Conservation (phyloP, 73 alveolate genomes). For the Tetrahymena borealis region DNA sequence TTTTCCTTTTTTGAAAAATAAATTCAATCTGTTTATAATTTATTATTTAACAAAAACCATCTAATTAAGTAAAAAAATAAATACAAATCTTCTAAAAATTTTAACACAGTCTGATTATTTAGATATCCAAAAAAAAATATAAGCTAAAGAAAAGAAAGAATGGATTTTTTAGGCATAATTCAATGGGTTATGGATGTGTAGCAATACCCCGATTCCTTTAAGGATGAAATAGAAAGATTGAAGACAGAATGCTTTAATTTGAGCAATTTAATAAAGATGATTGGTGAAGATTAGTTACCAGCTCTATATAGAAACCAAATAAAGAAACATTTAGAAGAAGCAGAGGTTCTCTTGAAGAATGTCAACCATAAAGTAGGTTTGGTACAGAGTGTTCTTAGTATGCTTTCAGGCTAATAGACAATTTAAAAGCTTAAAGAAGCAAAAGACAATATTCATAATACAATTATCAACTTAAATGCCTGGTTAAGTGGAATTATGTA, state of each 20-base stretch:
- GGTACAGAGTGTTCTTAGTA: background rate
- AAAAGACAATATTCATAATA: background rate
- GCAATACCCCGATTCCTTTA: background rate
- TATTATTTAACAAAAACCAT: too few relatives aligned
- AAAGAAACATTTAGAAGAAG: background rate
- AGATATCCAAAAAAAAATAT: background rate
- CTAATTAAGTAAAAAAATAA: too few relatives aligned
- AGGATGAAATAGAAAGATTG: background rate
- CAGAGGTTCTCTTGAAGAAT: background rate
- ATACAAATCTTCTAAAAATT: background rate
- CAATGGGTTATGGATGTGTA: slow-evolving; percentile 1
- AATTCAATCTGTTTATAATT: too few relatives aligned
- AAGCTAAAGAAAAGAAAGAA: background rate
- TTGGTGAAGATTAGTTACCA: background rate
- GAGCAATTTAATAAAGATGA: background rate
- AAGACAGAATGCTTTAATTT: background rate
- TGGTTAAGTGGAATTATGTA: background rate
- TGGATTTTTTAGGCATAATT: background rate
- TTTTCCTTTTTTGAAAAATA: too few relatives aligned
- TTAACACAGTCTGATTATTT: background rate
- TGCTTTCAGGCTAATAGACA: background rate
- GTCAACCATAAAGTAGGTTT: background rate
- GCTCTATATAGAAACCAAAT: background rate
- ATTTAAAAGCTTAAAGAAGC: background rate
- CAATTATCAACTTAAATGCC: background rate